Evolutionary conservation across 495 filamentous ascomycete species (phyloP), one percentile per base, ranked within the genome.

Genomic region (Terfezia boudieri): DNA sequence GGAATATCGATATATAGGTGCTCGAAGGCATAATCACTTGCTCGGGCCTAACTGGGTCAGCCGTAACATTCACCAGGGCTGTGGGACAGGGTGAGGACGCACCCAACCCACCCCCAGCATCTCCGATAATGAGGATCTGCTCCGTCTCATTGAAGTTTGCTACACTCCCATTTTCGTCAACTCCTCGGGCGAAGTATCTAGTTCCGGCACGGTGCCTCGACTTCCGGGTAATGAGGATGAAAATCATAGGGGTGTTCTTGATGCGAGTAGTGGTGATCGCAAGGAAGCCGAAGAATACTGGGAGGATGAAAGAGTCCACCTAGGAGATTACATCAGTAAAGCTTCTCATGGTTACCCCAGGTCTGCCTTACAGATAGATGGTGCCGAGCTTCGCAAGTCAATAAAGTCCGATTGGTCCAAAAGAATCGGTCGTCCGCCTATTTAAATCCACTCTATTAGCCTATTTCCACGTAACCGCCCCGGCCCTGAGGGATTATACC

Each of bases 61-160:
- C n/a, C n/a, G n/a, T n/a, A n/a, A n/a, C n/a, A n/a, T n/a, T n/a
- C n/a, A 20, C 67, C 84, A 20, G 20, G 20, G 20, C 0, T 20
- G 20, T 32, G 26, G 26, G 7, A 32, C 26, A 32, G 7, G 26
- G 26, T 7, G 26, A 7, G 26, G 26, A 94, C 8, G 86, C 88
- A 12, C 83, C 83, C 8, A 89, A 64, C 1, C 83, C 83, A 12
- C 78, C 75, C 5, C 74, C 72, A 36, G 71, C 70, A 65, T 93
- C 90, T 60, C 94, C 94, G 58, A 98, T 67, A 37, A 98, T 76
- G 46, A 92, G 71, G 51, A 84, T 71, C 64, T 96, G 92, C 63
- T 98, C 90, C 0, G 92, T 96, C 70, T 98, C 90, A 62, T 98
- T 98, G 74, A 86, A 98, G 63, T 98, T 98, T 17, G 86, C 83